Conservation (phyloP, 139 green algal genomes). For the Picochlorum sp. region DNA sequence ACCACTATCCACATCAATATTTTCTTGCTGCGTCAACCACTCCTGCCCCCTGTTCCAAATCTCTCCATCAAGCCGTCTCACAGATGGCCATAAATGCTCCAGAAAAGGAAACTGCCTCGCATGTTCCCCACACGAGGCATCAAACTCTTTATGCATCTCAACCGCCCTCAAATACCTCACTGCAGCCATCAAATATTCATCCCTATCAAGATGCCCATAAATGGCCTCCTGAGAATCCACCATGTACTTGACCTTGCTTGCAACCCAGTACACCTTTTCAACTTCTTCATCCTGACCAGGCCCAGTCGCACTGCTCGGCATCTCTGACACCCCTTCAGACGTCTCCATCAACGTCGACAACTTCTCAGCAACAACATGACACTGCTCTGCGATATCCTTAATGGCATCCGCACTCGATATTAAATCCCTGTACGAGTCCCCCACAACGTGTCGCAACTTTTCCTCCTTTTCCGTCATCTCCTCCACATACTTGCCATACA, state of each 20-base stretch:
- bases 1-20: not conserved
- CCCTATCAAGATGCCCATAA: slow-evolving; percentile 83
- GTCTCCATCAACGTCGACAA: slow-evolving; percentile 43
- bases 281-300: slow-evolving; percentile 1
- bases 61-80: slow-evolving; percentile 77
- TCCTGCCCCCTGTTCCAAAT: slow-evolving; percentile 36
- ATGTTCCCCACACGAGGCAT: not conserved
- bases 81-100: slow-evolving; percentile 74
- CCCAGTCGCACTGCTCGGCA: not conserved
- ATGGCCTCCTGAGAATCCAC: slow-evolving; percentile 94
- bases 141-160: slow-evolving; percentile 49
- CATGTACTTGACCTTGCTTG: slow-evolving; percentile 85
- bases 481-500: slow-evolving; percentile 5
- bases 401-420: slow-evolving; percentile 91
- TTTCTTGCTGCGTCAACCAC: slow-evolving; percentile 27
- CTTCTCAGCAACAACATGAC: slow-evolving; percentile 45
- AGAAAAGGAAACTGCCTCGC: slow-evolving; percentile 76
- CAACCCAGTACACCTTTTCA: slow-evolving; percentile 56
- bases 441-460: slow-evolving; percentile 76
- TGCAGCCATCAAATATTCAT: slow-evolving; percentile 67
- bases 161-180: slow-evolving; percentile 64
- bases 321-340: slow-evolving; percentile 6
- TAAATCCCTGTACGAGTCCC: slow-evolving; percentile 86
- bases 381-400: slow-evolving; percentile 60
- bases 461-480: slow-evolving; percentile 88